Conservation (phyloP, 2,329 filamentous ascomycete genomes). For the Alternaria sp. region DNA sequence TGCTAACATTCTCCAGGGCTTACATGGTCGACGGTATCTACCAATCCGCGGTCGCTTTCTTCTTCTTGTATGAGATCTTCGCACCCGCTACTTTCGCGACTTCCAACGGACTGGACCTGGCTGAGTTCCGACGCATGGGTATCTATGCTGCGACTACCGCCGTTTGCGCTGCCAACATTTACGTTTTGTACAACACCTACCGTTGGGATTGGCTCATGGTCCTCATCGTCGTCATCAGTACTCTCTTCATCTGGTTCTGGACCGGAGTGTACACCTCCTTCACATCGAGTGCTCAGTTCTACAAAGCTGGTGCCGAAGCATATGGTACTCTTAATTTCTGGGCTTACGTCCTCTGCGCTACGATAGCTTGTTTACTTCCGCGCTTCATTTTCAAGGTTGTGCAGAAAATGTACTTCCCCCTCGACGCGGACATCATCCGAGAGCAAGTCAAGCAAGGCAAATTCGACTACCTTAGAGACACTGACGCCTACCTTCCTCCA, state of each 20-base stretch:
- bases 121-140: conserved; percentile 83
- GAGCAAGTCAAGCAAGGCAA: conserved; percentile 86
- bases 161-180: conserved; percentile 88
- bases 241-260: conserved; percentile 92
- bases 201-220: conserved; percentile 98
- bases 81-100: conserved; percentile 71
- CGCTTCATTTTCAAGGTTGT: conserved; percentile 84
- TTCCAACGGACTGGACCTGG: conserved; percentile 74
- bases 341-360: conserved; percentile 79
- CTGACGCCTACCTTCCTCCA: conserved; percentile 58
- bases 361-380: conserved; percentile 82
- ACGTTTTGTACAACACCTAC: conserved; percentile 95
- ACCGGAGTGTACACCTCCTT: conserved; percentile 83
- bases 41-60: conserved; percentile 93
- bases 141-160: conserved; percentile 84
- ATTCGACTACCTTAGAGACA: conserved; percentile 74
- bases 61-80: conserved; percentile 86
- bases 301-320: conserved; percentile 76
- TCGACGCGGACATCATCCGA: conserved; percentile 92
- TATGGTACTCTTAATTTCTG: conserved; percentile 87
- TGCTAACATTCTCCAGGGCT: conserved; percentile 50
- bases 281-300: conserved; percentile 68
- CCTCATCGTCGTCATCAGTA: conserved; percentile 80
- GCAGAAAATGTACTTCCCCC: conserved; percentile 93
- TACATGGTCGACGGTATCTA: conserved; percentile 97